These are phyloP conservation scores for Penicillium sp. DNA, from an alignment of 2,329 filamentous ascomycete species.

Conservation along the genomic window DNA sequence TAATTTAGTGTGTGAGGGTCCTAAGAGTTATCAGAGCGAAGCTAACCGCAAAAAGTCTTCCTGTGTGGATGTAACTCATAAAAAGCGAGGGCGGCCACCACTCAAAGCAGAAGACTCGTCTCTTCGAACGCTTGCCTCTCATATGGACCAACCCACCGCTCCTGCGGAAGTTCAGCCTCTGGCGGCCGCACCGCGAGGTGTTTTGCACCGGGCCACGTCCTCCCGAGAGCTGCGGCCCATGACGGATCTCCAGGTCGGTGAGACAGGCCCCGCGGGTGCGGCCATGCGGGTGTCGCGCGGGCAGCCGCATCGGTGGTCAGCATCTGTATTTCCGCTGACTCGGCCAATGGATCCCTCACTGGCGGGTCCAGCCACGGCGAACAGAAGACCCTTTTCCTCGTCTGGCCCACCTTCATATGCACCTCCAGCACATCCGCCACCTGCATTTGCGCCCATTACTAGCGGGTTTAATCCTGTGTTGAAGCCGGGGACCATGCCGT, in stretches of 20 bases:
- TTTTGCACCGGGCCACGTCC: conserved; percentile 31
- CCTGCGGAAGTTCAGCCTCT: conserved; percentile 24
- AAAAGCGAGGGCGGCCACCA: conserved; percentile 43
- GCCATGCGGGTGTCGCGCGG: conserved; percentile 19
- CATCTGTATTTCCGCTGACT: conserved; percentile 26
- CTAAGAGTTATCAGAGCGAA: not conserved
- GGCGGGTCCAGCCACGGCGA: conserved; percentile 21
- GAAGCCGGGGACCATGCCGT: conserved; percentile 15
- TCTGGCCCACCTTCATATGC: conserved; percentile 27
- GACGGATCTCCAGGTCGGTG: conserved; percentile 33
- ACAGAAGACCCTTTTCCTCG: conserved; percentile 32
- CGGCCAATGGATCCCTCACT: conserved; percentile 26
- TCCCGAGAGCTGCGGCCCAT: conserved; percentile 37
- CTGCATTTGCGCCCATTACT: conserved; percentile 24
- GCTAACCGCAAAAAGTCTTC: conserved; percentile 28
- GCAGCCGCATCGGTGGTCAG: conserved; percentile 32
- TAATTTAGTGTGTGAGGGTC: not conserved
- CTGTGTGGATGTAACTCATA: conserved; percentile 45
- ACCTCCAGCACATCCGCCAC: conserved; percentile 22
- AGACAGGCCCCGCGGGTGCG: conserved; percentile 10
- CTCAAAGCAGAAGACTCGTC: conserved; percentile 41
- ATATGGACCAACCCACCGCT: conserved; percentile 24
- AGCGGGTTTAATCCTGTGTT: conserved; percentile 26
- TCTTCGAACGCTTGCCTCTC: conserved; percentile 28
- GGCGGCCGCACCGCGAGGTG: conserved; percentile 19